Conservation (phyloP, 495 filamentous ascomycete genomes). For the Trichocladium uniseriatum region DNA sequence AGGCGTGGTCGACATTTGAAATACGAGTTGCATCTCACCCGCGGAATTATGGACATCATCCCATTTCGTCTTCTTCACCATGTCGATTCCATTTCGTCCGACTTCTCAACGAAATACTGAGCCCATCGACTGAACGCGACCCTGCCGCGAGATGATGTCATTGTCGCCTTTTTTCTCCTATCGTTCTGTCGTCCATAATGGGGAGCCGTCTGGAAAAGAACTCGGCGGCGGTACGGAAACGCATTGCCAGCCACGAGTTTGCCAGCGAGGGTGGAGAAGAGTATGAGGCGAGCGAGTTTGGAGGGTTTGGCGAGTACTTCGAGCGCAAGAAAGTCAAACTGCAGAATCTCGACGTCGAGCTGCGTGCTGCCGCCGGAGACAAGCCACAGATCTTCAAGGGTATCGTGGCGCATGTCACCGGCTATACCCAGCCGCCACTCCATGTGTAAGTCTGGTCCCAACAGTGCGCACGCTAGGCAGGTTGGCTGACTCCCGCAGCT, state of each 20-base stretch:
- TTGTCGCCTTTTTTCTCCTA: not conserved
- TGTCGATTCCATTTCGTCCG: no score
- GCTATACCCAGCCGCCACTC: constrained; percentile 85
- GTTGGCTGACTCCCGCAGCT: constrained; percentile 16
- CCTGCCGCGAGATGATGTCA: constrained; percentile 13
- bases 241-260: constrained; percentile 62
- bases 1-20: not conserved
- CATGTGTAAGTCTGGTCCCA: constrained; percentile 45
- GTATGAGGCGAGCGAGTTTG: constrained; percentile 79
- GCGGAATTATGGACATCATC: no score
- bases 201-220: constrained; percentile 69
- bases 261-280: constrained; percentile 73
- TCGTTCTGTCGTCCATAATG: no score
- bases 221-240: constrained; percentile 68
- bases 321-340: constrained; percentile 91
- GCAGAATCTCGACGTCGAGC: constrained; percentile 80
- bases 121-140: not conserved
- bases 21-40: no score
- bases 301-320: constrained; percentile 83
- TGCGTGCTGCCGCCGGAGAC: constrained; percentile 53
- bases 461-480: not conserved
- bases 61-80: no score
- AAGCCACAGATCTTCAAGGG: constrained; percentile 82
- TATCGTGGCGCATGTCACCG: constrained; percentile 80
- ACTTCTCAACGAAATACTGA: no score